A percentile compares a stretch with the other conserved stretches of the same genome.
These are phyloP conservation scores for Pyricularia pennisetigena DNA, from an alignment of 2,329 filamentous ascomycete genomes.

Conservation along the genomic window DNA sequence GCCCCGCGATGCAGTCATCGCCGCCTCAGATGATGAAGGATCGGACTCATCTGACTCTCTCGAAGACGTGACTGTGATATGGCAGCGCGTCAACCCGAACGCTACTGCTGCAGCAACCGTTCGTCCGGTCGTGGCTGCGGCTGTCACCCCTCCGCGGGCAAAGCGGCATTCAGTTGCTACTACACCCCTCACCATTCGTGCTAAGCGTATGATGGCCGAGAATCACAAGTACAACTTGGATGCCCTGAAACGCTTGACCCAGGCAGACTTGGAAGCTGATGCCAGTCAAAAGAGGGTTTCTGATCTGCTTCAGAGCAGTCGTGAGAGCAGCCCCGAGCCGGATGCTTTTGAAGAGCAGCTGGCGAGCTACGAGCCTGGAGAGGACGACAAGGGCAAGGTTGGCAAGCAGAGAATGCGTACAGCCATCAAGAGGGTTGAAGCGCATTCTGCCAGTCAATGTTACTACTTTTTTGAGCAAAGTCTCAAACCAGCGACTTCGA, in stretches of 20 bases:
- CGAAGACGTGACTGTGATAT: conserved; percentile 1
- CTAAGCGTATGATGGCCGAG: conserved; percentile 8
- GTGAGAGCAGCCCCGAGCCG: conserved; percentile 9
- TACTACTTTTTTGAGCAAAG: conserved; percentile 40
- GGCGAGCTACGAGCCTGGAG: conserved; percentile 20
- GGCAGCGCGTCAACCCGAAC: conserved; percentile 4
- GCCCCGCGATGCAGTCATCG: conserved; percentile 48
- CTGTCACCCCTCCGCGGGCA: conserved; percentile 36
- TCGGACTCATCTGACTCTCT: conserved; percentile 16
- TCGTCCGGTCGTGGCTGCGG: neutral
- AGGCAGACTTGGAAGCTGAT: conserved; percentile 18
- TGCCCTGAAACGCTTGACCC: conserved; percentile 48
- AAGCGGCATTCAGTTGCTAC: conserved; percentile 28
- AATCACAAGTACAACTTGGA: conserved; percentile 55
- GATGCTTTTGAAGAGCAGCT: conserved; percentile 13
- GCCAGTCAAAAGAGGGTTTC: conserved; percentile 23
- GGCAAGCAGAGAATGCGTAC: conserved; percentile 23
- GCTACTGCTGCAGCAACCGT: neutral
- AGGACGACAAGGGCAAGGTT: conserved; percentile 31
- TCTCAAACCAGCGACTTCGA: neutral
- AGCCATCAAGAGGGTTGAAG: conserved; percentile 41
- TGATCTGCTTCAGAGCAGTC: conserved; percentile 20
- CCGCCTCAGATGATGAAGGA: conserved; percentile 58
- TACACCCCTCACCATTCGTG: conserved; percentile 36
- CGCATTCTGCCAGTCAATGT: conserved; percentile 11